phyloP scores from a whole-genome alignment of 345 rosid genomes.

The Lepidium sativum region DNA sequence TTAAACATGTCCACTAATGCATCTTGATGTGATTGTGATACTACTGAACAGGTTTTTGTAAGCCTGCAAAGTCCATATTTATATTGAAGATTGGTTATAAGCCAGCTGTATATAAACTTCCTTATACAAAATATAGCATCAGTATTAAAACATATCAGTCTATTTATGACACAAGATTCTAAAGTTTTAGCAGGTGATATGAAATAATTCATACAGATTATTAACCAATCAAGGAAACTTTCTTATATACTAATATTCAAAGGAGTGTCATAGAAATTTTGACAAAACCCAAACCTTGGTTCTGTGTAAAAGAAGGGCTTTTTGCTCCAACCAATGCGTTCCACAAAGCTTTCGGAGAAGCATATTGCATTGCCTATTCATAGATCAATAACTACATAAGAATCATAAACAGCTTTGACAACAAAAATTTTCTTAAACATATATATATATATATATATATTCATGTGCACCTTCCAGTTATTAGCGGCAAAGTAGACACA shows the following conservation, averaged over 20 bases:
- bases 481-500: slow-evolving; percentile 50
- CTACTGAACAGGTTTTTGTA: not conserved
- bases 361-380: slow-evolving; percentile 82
- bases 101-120: not conserved
- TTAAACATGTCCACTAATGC: not conserved
- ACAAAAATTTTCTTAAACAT: not conserved
- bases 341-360: slow-evolving; percentile 88
- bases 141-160: not conserved
- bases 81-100: not conserved
- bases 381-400: slow-evolving; percentile 3
- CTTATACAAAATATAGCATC: not conserved
- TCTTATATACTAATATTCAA: not conserved
- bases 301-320: slow-evolving; percentile 40
- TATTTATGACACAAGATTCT: not conserved
- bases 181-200: not conserved
- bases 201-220: not conserved
- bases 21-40: not conserved
- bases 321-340: slow-evolving; percentile 58
- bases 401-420: not conserved
- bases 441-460: no score
- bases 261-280: not conserved
- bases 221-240: not conserved
- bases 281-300: slow-evolving; percentile 30
- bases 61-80: not conserved
- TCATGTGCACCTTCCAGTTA: slow-evolving; percentile 67